These are phyloP conservation scores for Exidia glandulosa DNA, from an alignment of 768 basidiomycete genomes.

Conservation along the genomic window DNA sequence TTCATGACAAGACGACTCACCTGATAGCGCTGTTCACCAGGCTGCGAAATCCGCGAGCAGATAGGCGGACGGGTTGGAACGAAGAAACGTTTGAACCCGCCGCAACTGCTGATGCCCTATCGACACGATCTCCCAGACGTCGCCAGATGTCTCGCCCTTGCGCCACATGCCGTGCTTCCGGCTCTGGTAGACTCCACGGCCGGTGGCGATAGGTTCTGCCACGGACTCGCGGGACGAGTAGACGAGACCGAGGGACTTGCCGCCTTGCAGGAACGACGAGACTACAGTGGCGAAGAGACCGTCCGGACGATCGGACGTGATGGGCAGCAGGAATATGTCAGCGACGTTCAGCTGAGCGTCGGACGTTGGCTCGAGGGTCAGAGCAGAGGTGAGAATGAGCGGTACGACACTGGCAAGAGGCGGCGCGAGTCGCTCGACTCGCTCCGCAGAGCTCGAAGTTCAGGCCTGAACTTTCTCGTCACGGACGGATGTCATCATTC, in stretches of 20 bases:
- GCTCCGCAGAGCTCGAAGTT: too few species aligned
- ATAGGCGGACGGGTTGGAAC: too few species aligned
- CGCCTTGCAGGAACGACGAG: constrained; percentile 52
- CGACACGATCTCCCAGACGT: constrained; percentile 79
- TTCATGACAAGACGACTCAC: too few species aligned
- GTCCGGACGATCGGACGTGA: constrained; percentile 80
- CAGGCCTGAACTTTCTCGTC: too few species aligned
- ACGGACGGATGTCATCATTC: too few species aligned
- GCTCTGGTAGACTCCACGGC: constrained; percentile 92
- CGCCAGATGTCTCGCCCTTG: constrained; percentile 93
- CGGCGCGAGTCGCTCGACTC: too few species aligned
- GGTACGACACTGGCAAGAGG: constrained; percentile 53
- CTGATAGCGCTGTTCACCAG: too few species aligned
- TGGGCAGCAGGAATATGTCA: constrained; percentile 75
- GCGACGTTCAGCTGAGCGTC: constrained; percentile 55
- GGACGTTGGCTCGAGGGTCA: constrained; percentile 49
- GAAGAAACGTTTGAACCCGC: too few species aligned
- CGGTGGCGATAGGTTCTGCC: constrained; percentile 74
- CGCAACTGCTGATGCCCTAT: too few species aligned
- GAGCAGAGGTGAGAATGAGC: constrained; percentile 60
- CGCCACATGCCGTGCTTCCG: constrained; percentile 93
- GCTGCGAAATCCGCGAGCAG: too few species aligned
- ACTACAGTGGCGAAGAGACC: constrained; percentile 91
- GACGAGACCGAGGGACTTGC: constrained; percentile 79
- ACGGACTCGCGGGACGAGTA: constrained; percentile 88